Evolutionary conservation across 2,329 filamentous ascomycete genomes (phyloP), one percentile per base, ranked within the genome.

Genomic region (Incumbomyces delicatus): DNA sequence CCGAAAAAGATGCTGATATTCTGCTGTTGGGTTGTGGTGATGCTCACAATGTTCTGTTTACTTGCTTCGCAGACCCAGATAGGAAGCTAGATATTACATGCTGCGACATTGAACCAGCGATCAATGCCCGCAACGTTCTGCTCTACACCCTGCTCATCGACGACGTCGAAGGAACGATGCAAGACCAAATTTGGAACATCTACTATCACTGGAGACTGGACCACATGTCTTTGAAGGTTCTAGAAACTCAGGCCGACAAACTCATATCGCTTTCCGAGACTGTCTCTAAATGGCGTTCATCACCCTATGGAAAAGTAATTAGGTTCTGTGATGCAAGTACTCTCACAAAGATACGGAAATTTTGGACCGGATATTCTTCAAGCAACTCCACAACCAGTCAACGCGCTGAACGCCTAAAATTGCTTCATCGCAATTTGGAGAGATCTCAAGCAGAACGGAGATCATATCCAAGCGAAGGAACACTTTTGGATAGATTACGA

Each of bases 1-100:
- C 70, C 8, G 74, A 72, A 3, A 51, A 69, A n/a, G 63, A 74
- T 55, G 74, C 67, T 1, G 60, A 68, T 39, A 60, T 80, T 4
- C 64, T 82, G 13, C 65, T 74, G 1, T 65, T 81, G 2, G 76
- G 73, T 2, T 78, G 73, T 47, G 75, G 75, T 10, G 78, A 81
- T 61, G 61, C 73, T 36, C 69, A 76, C 11, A 74, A 76, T 50
- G 66, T 81, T 22, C 60, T 81, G 1, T 80, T 72, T 54, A 78
- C 77, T 0, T 56, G 65, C 1, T 74, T 73, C 51, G 57, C 60
- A 1, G 65, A 76, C 41, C 40, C 40, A 48, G 32, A 27, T 29
- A 44, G 72, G 35, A 67, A 66, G 33, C 59, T 78, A 3, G 74
- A 78, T 51, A 61, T 80, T 36, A 81, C 78, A 1, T 76, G 70